Evolutionary conservation across 192 early-diverging fungal genomes (phyloP), one percentile per base, ranked within the genome.

Genomic region (Cladochytrium replicatum): DNA sequence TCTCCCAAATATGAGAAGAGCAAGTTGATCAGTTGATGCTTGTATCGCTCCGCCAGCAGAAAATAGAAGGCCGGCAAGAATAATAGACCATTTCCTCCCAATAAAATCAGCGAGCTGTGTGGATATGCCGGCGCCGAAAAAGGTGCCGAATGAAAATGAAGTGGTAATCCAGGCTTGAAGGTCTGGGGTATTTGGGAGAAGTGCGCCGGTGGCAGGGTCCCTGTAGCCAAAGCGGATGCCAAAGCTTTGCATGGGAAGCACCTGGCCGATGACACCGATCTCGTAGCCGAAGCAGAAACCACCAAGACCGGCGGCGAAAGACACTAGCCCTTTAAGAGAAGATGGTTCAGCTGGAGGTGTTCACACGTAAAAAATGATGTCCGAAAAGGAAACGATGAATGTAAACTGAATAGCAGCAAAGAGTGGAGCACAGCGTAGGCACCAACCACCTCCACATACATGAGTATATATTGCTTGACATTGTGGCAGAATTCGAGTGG

Each of bases 1-100:
- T 43, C 92, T 83, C 41, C 88, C 89, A 37, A 63, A 69, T 31
- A 83, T 75, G 19, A 92, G 72, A 72, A 87, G 72, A 29, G 51
- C 69, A 32, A 72, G 64, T 43, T 68, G 69, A 26, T 63, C 65
- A 9, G 81, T 42, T 4, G 69, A 71, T 24, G 80, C 69, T 62
- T 91, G 87, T 40, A 91, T 63, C 38, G 79, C 60, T 29, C 74
- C 80, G 30, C 92, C 92, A 23, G 88, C 41, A 9, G 72, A 61
- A 59, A 89, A 96, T 31, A 86, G 58, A 15, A 65, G 24, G 31
- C 65, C 68, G 48, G 50, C 59, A 19, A 57, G 22, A 9, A 62
- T 38, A 46, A 58, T 68, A 25, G 69, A 65, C 11, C 40, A 22
- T 47, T 68, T 67, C 28, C 69, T 61, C 37, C 65, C 64, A 46